Percentiles rank a stretch among this genome's conserved stretches.
Evolutionary conservation across 371 early-diverging fungal species (phyloP).

Genomic region (Syncephalastrum contaminatum): DNA sequence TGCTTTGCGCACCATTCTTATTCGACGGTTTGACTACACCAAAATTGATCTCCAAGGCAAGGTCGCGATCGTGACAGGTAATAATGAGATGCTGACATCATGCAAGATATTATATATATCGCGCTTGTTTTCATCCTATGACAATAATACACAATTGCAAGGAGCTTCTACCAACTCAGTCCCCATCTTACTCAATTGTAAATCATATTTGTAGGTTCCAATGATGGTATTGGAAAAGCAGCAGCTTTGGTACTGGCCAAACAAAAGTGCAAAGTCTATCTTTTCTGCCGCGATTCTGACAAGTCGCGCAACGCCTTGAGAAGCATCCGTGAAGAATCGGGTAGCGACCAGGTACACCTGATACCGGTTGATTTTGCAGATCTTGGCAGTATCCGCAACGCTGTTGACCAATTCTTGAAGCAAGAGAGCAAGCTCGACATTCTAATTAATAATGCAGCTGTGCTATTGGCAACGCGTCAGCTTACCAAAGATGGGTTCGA

Average conservation of each 20-base stretch:
- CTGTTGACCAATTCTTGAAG: constrained; percentile 7
- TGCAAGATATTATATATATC: neutral
- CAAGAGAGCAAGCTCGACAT: constrained; percentile 36
- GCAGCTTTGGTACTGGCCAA: constrained; percentile 21
- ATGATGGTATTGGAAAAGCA: constrained; percentile 24
- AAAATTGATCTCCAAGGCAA: constrained; percentile 4
- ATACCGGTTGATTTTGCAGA: constrained; percentile 19
- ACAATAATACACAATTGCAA: too few species aligned
- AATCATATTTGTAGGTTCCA: constrained; percentile 15
- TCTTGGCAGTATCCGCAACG: constrained; percentile 10
- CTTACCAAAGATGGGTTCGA: constrained; percentile 64
- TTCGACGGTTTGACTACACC: neutral
- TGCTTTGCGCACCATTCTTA: neutral
- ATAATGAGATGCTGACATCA: neutral
- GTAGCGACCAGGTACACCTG: constrained; percentile 6
- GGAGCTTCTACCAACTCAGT: too few species aligned
- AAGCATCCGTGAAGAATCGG: constrained; percentile 4
- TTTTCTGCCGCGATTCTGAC: constrained; percentile 21
- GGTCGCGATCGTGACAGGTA: constrained; percentile 9
- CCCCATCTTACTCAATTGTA: too few species aligned
- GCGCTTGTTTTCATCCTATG: neutral
- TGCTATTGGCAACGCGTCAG: constrained; percentile 31
- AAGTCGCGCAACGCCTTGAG: constrained; percentile 14
- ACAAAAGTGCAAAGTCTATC: constrained; percentile 13
- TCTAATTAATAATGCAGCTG: constrained; percentile 61